Base-by-base conservation (phyloP, 192 early-diverging fungal genomes). In the Rhizoclosmatium globosum region DNA sequence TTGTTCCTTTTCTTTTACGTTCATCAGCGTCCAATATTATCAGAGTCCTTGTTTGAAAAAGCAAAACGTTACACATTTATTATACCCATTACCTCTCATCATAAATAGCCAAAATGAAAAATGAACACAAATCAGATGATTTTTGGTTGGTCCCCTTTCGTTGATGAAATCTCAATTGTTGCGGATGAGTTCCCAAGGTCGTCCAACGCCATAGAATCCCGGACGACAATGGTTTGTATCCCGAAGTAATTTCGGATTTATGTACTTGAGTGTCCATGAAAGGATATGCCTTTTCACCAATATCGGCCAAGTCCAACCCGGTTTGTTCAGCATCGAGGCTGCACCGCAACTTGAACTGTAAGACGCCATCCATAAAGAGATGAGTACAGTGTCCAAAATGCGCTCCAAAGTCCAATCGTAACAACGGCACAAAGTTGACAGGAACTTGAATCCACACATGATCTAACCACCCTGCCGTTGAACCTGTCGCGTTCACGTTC, bases 221-320 rank as follows among this genome's bases (percentile, higher is more conserved):
- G 50, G 50, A 53, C 17, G 9, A 13, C 50, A 53, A 13, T 53
- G 50, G 50, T 53, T n/a, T 53, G 17, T 13, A 53, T 53, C 50
- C 50, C 9, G 50, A 13, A 7, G 17, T 7, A 13, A 53, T 53
- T n/a, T 7, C 9, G 9, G 17, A 7, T 17, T 53, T 53, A 17
- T 53, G 9, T 53, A 13, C 50, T 13, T 13, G 9, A 7, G 50
- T 13, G 6, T 62, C 11, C 19, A 21, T 21, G 23, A 19, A 74
- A 2, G 72, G 58, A 59, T 91, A 92, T 3, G 91, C 87, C 41
- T 81, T 74, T 85, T 95, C 94, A 53, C 95, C 95, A 91, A 96
- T 93, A 82, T 95, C 90, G n/a, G 93, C 82, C 73, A 89, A 81
- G 73, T 96, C 95, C 3, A 91, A 88, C 4, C 95, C 95, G 2